Conservation (phyloP, 78 protist genomes). For the Pelomyxa schiedti region DNA sequence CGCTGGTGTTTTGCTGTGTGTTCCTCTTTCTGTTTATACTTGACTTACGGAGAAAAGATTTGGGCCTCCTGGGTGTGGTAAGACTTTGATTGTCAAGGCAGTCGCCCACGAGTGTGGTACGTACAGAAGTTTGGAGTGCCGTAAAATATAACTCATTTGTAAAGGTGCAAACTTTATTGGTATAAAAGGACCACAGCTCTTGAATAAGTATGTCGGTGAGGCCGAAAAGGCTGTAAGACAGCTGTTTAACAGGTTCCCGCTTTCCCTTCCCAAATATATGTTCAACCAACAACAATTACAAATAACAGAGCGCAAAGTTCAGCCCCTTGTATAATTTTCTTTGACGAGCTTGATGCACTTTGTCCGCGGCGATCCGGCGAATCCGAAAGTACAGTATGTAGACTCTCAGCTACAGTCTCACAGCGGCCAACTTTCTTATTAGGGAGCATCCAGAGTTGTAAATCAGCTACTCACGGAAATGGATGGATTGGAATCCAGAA, state of each 20-base stretch:
- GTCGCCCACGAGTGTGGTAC: conserved; percentile 69
- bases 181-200: conserved; percentile 96
- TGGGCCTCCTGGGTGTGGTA: conserved; percentile 99
- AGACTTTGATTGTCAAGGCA: conserved; percentile 95
- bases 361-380: conserved; percentile 77
- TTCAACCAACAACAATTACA: neutral
- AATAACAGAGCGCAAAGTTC: conserved; percentile 56
- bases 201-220: conserved; percentile 98
- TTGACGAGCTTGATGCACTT: conserved; percentile 98
- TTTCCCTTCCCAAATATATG: too few relatives aligned
- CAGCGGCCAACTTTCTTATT: too few relatives aligned
- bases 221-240: conserved; percentile 94
- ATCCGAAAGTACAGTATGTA: conserved; percentile 77
- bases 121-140: neutral
- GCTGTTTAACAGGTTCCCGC: conserved; percentile 49
- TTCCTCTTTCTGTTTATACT: neutral
- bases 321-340: conserved; percentile 95
- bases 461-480: conserved; percentile 93
- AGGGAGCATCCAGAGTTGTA: conserved; percentile 82
- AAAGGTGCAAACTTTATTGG: conserved; percentile 83
- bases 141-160: conserved; percentile 18
- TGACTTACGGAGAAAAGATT: conserved; percentile 5
- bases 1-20: conserved; percentile 45
- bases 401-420: neutral
- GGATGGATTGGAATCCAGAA: conserved; percentile 89